Conservation (phyloP, 331 rosid genomes). For the Prunus yedoensis region DNA sequence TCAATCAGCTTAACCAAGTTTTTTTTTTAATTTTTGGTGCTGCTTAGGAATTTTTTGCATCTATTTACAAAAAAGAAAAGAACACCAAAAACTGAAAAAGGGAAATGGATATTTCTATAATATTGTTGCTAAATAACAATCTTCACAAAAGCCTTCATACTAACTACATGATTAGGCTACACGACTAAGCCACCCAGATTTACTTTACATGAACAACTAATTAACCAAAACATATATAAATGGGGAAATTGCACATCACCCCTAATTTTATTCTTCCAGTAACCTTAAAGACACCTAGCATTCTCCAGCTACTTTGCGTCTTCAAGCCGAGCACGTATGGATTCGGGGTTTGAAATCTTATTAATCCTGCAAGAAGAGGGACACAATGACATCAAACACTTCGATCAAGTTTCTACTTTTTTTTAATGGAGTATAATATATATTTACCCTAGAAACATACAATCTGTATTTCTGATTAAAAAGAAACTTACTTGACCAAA, state of each 20-base stretch:
- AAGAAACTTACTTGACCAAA: slow-evolving; percentile 47
- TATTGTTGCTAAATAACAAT: background rate
- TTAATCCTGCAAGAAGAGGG: slow-evolving; percentile 49
- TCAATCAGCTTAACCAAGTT: background rate
- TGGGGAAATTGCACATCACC: background rate
- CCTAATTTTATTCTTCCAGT: background rate
- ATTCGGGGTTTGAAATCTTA: slow-evolving; percentile 37
- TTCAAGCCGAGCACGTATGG: slow-evolving; percentile 55
- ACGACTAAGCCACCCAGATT: background rate
- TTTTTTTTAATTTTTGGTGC: background rate
- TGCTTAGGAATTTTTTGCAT: background rate
- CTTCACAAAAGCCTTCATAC: background rate
- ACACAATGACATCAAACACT: slow-evolving; percentile 13
- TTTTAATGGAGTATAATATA: background rate
- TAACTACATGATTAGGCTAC: background rate
- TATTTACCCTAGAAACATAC: background rate
- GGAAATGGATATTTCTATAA: background rate
- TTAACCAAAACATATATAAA: slow-evolving; percentile 4
- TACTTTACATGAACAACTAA: slow-evolving; percentile 6
- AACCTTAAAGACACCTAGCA: background rate
- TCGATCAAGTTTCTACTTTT: background rate
- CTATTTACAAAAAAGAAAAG: background rate
- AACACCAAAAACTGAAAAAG: background rate
- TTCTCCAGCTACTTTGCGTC: slow-evolving; percentile 52
- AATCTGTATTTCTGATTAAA: background rate